A percentile compares a stretch with the other conserved stretches of the same genome.
Conservation (phyloP, 106 monocot genomes). For the Ottelia alismoides region DNA sequence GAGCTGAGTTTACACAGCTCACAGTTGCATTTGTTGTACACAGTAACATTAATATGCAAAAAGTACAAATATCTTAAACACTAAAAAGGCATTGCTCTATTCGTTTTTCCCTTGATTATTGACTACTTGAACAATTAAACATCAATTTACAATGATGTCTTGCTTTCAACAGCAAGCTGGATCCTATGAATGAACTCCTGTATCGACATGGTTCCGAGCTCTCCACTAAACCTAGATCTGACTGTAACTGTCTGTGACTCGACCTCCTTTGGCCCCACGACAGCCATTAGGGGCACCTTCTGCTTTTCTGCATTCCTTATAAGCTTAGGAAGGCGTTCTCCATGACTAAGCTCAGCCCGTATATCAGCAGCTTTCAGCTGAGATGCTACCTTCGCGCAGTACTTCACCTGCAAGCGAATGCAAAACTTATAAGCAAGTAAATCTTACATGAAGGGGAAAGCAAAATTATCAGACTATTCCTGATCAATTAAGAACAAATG, state of each 20-base stretch:
- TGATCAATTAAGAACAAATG: too few species aligned
- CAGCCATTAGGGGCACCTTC: slow-evolving; percentile 87
- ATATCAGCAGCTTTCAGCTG: slow-evolving; percentile 45
- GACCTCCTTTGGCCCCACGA: slow-evolving; percentile 80
- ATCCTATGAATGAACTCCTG: slow-evolving; percentile 48
- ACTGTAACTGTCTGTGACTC: slow-evolving; percentile 68
- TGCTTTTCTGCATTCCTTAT: slow-evolving; percentile 92
- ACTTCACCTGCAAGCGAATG: slow-evolving; percentile 8
- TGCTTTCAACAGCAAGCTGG: slow-evolving; percentile 38
- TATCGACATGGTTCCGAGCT: slow-evolving; percentile 68
- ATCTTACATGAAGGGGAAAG: too few species aligned
- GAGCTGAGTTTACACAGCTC: too few species aligned
- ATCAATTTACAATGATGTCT: slow-evolving; percentile 30
- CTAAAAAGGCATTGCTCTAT: too few species aligned
- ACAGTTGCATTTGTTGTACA: too few species aligned
- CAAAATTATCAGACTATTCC: too few species aligned
- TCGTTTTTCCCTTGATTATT: too few species aligned
- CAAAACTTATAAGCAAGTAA: too few species aligned
- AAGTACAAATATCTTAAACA: too few species aligned
- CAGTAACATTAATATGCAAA: too few species aligned
- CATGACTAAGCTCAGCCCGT: slow-evolving; percentile 72
- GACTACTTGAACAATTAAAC: too few species aligned
- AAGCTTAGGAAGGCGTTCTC: slow-evolving; percentile 82
- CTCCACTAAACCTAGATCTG: slow-evolving; percentile 67
- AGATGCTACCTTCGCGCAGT: slow-evolving; percentile 43